Conservation (phyloP, 345 rosid species). For the Hypericum androsaemum region DNA sequence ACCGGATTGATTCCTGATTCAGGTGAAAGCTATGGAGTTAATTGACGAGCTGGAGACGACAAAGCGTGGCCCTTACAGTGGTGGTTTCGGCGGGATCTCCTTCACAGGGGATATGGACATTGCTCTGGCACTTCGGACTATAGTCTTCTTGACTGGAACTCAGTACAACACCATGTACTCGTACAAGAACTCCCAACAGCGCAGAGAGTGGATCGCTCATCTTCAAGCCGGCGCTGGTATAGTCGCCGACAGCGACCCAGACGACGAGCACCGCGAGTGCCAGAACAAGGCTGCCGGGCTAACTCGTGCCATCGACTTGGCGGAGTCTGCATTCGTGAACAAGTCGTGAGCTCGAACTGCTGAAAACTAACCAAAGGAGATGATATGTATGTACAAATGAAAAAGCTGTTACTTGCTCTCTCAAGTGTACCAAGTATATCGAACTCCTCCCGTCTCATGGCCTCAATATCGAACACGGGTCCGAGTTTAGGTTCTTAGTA, state of each 20-base stretch:
- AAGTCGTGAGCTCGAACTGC: no score
- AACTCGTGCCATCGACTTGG: constrained; percentile 81
- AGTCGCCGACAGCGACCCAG: constrained; percentile 73
- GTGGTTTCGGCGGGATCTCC: constrained; percentile 74
- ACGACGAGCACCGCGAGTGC: constrained; percentile 64
- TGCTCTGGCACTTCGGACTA: constrained; percentile 70
- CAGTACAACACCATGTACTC: constrained; percentile 66
- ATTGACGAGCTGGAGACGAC: constrained; percentile 63
- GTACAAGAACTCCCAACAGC: constrained; percentile 30
- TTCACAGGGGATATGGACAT: constrained; percentile 82
- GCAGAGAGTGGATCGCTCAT: constrained; percentile 76
- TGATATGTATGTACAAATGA: no score
- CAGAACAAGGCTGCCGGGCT: constrained; percentile 75
- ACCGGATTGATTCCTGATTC: not conserved
- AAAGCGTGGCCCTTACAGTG: constrained; percentile 87
- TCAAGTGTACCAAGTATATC: no score
- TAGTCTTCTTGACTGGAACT: constrained; percentile 60
- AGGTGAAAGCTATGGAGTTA: constrained; percentile 84
- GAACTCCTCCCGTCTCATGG: no score
- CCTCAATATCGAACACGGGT: no score
- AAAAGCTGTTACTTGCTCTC: no score
- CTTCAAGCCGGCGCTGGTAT: constrained; percentile 84
- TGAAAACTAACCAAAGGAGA: no score
- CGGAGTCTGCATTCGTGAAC: constrained; percentile 48
- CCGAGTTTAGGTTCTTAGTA: no score